Evolutionary conservation across 2,329 filamentous ascomycete species (phyloP), one percentile per base, ranked within the genome.

Genomic region (Cladosporium cucumerinum): DNA sequence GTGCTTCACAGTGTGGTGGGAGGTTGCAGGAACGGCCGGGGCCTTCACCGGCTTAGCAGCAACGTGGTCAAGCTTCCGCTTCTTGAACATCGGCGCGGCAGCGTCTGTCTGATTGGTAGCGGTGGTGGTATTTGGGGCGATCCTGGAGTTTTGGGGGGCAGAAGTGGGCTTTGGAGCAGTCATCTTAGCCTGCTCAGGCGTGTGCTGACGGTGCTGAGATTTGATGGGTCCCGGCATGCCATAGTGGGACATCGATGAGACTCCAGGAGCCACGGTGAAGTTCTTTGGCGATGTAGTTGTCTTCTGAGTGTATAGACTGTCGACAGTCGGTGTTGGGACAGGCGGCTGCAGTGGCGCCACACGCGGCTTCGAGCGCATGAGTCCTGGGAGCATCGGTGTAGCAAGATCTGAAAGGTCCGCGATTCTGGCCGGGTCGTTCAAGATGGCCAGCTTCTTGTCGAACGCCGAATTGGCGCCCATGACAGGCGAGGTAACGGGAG

Each of bases 171-270:
- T 21, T 18, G 26, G 8, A 12, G 18, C 28, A 28, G 18, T 12
- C 51, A n/a, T 28, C 8, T n/a, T 21, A 7, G 14, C n/a, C 6
- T 11, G 25, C 26, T 54, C 51, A 6, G 51, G 51, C 12, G 26
- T 28, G 28, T 32, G 51, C 51, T 54, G 51, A 32, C 51, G 51
- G 2, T 32, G 26, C 25, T 28, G 26, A 21, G 26, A 28, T 21
- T 61, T 58, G 11, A 63, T 16, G n/a, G 48, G 21, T 25, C 36
- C 18, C 11, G 18, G 25, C 8, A 64, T 58, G 43, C 61, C 54
- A 16, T 58, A 64, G 5, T 18, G 26, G 12, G 61, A 43, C 61
- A 64, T 64, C 1, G 61, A 30, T 16, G 54, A 36, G 26, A 64
- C 61, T 7, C 28, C 43, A 30, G 51, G 48, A 25, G 34, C 30